Base-by-base conservation (phyloP, 2,329 filamentous ascomycete genomes). In the Raffaelea arxii region DNA sequence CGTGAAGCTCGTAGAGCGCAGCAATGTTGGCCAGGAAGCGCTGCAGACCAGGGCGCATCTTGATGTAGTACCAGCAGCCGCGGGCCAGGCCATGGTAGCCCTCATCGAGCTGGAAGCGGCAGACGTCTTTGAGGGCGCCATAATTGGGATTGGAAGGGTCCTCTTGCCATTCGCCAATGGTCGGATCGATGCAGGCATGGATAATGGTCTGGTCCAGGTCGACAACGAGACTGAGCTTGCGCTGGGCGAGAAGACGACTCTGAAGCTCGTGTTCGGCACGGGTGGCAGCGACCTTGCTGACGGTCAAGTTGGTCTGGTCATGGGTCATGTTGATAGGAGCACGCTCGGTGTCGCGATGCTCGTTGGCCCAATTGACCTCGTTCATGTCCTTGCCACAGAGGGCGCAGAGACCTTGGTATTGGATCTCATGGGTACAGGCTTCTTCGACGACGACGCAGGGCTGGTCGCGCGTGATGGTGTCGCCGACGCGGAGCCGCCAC, bases 191-290 rank as follows among this genome's bases (percentile, higher is more conserved):
- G 51, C 89, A 95, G 23, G 92, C 92, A 64, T 98, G 92, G 55
- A 98, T 98, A 58, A 98, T 92, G 48, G 92, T 98, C 69, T 97
- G 91, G 62, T 98, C 92, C 46, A 98, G 73, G 72, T 98, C 92
- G 56, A 98, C 92, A 23, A 98, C 92, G 39, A 98, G 74, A 40
- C 86, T 94, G 39, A 98, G 75, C 67, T 94, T 95, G 55, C 84
- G 80, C 51, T 84, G 78, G 49, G 81, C 75, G 38, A 98, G 71
- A 37, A 98, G 72, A 19, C 91, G 82, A 50, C 81, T 78, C 68
- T 96, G 94, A 14, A 88, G 77, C 56, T 94, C 85, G 60, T 90
- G 82, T 65, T 97, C 91, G 48, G 86, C 83, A 54, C 80, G 81
- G 42, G 78, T 78, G 14, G 92, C 92, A 59, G 94, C 86, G 49